phyloP scores from a whole-genome alignment of 768 basidiomycete genomes.

The Podaxis pistillaris region DNA sequence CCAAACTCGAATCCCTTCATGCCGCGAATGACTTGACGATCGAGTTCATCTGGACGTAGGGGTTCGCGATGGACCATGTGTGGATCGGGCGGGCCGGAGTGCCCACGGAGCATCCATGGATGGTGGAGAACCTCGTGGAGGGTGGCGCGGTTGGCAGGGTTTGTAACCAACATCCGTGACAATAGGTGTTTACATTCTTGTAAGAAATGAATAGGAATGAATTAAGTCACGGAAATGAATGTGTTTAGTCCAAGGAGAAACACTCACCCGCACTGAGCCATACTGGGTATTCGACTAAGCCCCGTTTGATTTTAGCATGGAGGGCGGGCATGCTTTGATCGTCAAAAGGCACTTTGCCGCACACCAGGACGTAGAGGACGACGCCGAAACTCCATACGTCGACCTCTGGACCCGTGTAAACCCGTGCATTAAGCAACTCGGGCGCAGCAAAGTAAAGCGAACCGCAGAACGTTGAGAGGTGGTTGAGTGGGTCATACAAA shows the following conservation, averaged over 20 bases:
- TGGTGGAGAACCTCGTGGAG: slow-evolving; percentile 84
- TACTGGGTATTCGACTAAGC: slow-evolving; percentile 93
- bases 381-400: slow-evolving; percentile 99
- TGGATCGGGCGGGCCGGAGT: slow-evolving; percentile 72
- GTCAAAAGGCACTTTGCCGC: slow-evolving; percentile 98
- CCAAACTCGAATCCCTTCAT: slow-evolving; percentile 99
- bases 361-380: slow-evolving; percentile 95
- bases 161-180: slow-evolving; percentile 94
- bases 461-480: slow-evolving; percentile 95
- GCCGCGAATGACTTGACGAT: slow-evolving; percentile 77
- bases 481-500: slow-evolving; percentile 77
- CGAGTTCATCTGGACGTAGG: slow-evolving; percentile 84
- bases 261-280: slow-evolving; percentile 90
- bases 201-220: neutral
- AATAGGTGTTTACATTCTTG: slow-evolving; percentile 93
- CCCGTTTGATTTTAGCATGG: slow-evolving; percentile 98
- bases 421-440: slow-evolving; percentile 93
- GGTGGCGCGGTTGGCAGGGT: slow-evolving; percentile 79
- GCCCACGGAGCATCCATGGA: slow-evolving; percentile 92
- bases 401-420: slow-evolving; percentile 97
- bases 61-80: slow-evolving; percentile 91
- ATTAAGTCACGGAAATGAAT: slow-evolving; percentile 12
- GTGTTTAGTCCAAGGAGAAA: neutral
- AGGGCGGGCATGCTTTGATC: slow-evolving; percentile 99
- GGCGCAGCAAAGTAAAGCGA: slow-evolving; percentile 98